Base-by-base conservation (phyloP, 1,284 basidiomycete species). In the Ceratobasidium sp. region DNA sequence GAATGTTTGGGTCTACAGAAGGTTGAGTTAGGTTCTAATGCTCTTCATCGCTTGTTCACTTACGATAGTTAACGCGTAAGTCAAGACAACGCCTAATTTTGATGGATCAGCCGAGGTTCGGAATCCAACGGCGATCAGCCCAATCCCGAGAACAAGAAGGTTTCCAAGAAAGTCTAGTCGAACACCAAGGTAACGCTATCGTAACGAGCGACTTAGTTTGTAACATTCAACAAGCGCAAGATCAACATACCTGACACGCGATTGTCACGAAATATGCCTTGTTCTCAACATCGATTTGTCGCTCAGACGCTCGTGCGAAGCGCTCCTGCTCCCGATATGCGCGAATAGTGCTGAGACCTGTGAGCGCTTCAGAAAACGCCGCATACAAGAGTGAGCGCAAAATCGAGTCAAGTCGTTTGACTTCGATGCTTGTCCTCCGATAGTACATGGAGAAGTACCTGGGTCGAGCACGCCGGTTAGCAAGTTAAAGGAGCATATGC, bases 251-350 rank as follows among this genome's bases (percentile, higher is more conserved):
- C 81, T 92, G 91, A 64, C 89, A 92, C 3, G 89, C 86, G 44
- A 93, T 89, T 0, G 92, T 94, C 86, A 96, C 90, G 82, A 91
- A 92, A 83, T 95, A 95, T 0, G 94, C 94, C 59, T 92, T 86
- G 82, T 94, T 94, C 82, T 95, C 90, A 81, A 90, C 84, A 82
- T 94, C 92, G 80, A 94, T 86, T 71, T 84, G 83, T 33, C 86
- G 81, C 74, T 57, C 26, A 7, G 40, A 62, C 83, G 17, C 61
- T 87, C 87, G 81, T 4, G 20, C 38, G 38, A 75, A 75, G 48
- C 61, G 71, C 12, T 26, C 6, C 26, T 88, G 87, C 79, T 87
- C 86, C n/a, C 86, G 85, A 78, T 91, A 93, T 0, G 91, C 90
- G 26, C 91, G 88, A 52, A 93, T 89, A 2, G 91, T 92, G 23